These are phyloP conservation scores for Parmelia sp. DNA, from an alignment of 495 filamentous ascomycete species.

Conservation along the genomic window DNA sequence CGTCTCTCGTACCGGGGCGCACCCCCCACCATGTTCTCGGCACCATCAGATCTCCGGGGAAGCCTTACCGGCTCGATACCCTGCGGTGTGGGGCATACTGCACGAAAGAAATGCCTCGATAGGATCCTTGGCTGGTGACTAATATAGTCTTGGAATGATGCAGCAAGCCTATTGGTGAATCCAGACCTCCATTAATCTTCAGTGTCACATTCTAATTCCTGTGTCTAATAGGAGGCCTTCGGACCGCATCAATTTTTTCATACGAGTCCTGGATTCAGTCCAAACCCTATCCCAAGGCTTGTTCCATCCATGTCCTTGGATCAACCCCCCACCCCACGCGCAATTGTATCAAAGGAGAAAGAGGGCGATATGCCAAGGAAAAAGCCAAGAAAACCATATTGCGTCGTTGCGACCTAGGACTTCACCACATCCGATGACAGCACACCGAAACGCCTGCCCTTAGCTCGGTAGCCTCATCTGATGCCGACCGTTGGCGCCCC, in stretches of 20 bases:
- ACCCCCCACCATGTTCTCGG: not conserved
- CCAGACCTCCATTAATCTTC: not conserved
- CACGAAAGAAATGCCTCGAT: not conserved
- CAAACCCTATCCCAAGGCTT: not conserved
- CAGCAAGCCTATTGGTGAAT: not conserved
- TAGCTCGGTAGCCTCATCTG: constrained; percentile 1
- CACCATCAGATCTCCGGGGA: not conserved
- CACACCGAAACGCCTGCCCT: not conserved
- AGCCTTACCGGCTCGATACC: not conserved
- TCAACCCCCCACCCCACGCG: not conserved
- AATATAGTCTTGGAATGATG: not conserved
- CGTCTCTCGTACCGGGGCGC: not conserved
- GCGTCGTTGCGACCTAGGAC: not conserved
- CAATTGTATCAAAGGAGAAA: not conserved
- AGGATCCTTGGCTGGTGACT: not conserved
- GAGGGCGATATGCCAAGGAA: not conserved
- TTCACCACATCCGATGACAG: not conserved
- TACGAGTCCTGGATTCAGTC: not conserved
- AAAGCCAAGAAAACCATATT: no score
- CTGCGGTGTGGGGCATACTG: not conserved
- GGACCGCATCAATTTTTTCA: not conserved
- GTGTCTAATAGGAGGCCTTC: not conserved
- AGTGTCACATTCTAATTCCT: not conserved
- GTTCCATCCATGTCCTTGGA: not conserved
- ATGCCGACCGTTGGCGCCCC: not conserved